Percentiles rank a stretch among this genome's conserved stretches.
These are phyloP conservation scores for Phytophthora sansomeana DNA, from an alignment of 352 stramenopile species.

Conservation along the genomic window DNA sequence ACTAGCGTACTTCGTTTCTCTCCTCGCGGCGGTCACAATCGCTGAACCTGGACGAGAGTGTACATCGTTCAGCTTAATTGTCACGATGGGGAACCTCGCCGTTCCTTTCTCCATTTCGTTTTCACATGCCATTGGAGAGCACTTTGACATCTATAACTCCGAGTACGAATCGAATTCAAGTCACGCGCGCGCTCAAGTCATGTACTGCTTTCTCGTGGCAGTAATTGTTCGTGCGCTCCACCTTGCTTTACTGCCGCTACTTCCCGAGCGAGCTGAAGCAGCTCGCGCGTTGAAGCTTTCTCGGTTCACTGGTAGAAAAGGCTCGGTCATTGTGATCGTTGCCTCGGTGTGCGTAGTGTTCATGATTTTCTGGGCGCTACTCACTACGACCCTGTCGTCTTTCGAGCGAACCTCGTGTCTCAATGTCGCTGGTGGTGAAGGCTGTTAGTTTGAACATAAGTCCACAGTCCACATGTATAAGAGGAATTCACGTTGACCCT, in stretches of 20 bases:
- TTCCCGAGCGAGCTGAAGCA: constrained; percentile 51
- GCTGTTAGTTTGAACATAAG: constrained; percentile 44
- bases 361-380: constrained; percentile 59
- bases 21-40: constrained; percentile 57
- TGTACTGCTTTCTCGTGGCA: constrained; percentile 60
- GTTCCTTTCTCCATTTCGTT: constrained; percentile 63
- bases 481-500: constrained; percentile 6
- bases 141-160: constrained; percentile 69
- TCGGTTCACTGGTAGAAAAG: constrained; percentile 28
- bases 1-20: constrained; percentile 56
- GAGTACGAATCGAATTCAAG: constrained; percentile 56
- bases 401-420: constrained; percentile 69
- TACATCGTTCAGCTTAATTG: constrained; percentile 60
- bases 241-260: constrained; percentile 45
- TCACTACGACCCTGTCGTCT: constrained; percentile 60
- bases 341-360: constrained; percentile 42
- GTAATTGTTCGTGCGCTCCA: constrained; percentile 45
- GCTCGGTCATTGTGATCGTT: constrained; percentile 32
- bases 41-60: constrained; percentile 57
- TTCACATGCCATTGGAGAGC: constrained; percentile 67
- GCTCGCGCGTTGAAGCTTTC: constrained; percentile 42
- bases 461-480: constrained; percentile 15
- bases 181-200: constrained; percentile 49
- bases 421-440: constrained; percentile 69
- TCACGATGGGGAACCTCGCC: constrained; percentile 61